Evolutionary conservation across 2,329 filamentous ascomycete species (phyloP), one percentile per base, ranked within the genome.

Genomic region (Ramularia collo-cygni): DNA sequence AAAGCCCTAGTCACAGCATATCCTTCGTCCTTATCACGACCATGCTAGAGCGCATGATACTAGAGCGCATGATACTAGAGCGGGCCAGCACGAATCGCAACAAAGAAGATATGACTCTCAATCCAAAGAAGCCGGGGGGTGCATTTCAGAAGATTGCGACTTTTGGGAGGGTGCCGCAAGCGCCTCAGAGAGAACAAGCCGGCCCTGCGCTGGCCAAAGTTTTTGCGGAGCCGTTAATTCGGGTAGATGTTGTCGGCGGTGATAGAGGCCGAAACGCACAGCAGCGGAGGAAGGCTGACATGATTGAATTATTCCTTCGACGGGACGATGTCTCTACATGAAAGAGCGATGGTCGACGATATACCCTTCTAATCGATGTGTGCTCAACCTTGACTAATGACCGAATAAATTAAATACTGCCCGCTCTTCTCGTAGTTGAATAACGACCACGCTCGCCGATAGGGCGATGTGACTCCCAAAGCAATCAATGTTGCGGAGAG

Each of bases 1-100:
- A 75, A 2, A 74, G 77, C 0, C 84, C 87, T 0, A 81, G 82
- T 35, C 83, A 94, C 64, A 92, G 87, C 57, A 89, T 95, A 40
- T 83, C 84, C 0, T 94, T 95, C 56, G 84, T 94, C 2, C 88
- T 95, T 49, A 67, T 95, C 12, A 86, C 83, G 0, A 80, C 85
- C 7, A 89, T 88, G 64, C 71, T 95, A 8, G 71, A 72, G 15
- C 70, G 73, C 8, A 70, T 83, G 27, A 64, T 71, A 18, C 67
- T 68, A 24, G 77, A 82, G 53, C 62, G 29, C 8, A 31, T 19
- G 16, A 64, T 71, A 18, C 67, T 68, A 24, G 77, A 82, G 53
- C 62, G 31, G 12, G 19, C 13, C 14, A 9, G 17, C 33, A 35
- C 38, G 15, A 38, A 36, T 26, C 24, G 15, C n/a, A 21, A 31